Conservation (phyloP, 1,284 basidiomycete genomes). For the Termitomyces sp. region DNA sequence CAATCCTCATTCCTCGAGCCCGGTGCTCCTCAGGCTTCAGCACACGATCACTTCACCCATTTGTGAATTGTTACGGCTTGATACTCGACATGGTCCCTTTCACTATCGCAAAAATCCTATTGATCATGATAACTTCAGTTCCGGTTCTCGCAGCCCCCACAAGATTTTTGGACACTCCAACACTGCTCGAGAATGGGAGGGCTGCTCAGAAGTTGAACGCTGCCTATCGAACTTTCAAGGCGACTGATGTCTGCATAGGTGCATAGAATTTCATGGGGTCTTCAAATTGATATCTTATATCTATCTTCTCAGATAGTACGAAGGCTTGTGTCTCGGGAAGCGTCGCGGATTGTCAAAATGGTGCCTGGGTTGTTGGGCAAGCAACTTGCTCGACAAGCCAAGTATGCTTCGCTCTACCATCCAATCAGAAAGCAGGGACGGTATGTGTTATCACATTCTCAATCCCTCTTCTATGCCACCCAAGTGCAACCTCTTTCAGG, state of each 20-base stretch:
- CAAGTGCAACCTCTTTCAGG: slow-evolving; percentile 23
- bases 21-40: slow-evolving; percentile 25
- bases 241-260: slow-evolving; percentile 36
- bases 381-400: slow-evolving; percentile 30
- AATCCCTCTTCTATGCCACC: neutral
- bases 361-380: slow-evolving; percentile 32
- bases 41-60: slow-evolving; percentile 3
- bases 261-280: neutral
- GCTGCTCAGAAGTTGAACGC: slow-evolving; percentile 46
- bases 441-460: slow-evolving; percentile 30
- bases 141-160: slow-evolving; percentile 29
- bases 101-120: slow-evolving; percentile 23
- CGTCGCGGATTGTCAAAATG: slow-evolving; percentile 36
- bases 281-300: neutral
- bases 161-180: slow-evolving; percentile 15
- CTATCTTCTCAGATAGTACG: slow-evolving; percentile 29
- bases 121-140: slow-evolving; percentile 12
- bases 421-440: slow-evolving; percentile 32
- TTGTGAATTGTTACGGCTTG: slow-evolving; percentile 1
- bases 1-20: slow-evolving; percentile 22
- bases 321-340: slow-evolving; percentile 38
- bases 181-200: slow-evolving; percentile 40
- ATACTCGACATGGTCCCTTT: slow-evolving; percentile 21
- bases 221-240: slow-evolving; percentile 34
- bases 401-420: slow-evolving; percentile 46